Conservation (phyloP, 306 rosid species). For the Morella rubra region DNA sequence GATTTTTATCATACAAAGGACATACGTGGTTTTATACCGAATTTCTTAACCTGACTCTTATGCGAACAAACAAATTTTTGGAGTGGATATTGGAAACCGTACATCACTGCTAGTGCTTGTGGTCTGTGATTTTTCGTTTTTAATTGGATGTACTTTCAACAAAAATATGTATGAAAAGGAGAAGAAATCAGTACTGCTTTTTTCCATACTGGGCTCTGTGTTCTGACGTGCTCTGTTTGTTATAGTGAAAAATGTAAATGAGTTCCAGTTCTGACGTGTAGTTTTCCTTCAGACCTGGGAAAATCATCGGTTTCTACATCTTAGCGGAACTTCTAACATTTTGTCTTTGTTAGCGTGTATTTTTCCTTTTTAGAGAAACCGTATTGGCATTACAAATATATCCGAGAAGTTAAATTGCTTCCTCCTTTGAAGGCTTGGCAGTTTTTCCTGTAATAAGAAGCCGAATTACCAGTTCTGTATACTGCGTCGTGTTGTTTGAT, state of each 20-base stretch:
- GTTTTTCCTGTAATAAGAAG: background rate
- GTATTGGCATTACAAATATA: background rate
- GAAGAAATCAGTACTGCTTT: background rate
- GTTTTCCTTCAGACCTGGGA: background rate
- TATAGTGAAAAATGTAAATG: background rate
- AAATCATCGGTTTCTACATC: background rate
- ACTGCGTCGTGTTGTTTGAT: background rate
- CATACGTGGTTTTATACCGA: background rate
- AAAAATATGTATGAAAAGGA: too few species aligned
- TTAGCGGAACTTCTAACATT: too few species aligned
- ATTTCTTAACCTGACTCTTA: background rate
- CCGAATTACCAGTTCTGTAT: background rate
- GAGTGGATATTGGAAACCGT: background rate
- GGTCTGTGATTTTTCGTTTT: background rate
- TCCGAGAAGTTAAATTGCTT: background rate
- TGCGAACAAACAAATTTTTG: background rate
- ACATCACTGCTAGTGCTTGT: background rate
- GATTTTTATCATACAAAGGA: background rate
- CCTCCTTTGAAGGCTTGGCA: background rate
- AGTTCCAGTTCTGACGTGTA: background rate
- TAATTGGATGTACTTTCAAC: background rate
- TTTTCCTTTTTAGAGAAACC: background rate
- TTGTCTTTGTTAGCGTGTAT: background rate
- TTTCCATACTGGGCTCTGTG: background rate
- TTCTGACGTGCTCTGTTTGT: background rate